Conservation (phyloP, 495 filamentous ascomycete genomes). For the Glonium stellatum region DNA sequence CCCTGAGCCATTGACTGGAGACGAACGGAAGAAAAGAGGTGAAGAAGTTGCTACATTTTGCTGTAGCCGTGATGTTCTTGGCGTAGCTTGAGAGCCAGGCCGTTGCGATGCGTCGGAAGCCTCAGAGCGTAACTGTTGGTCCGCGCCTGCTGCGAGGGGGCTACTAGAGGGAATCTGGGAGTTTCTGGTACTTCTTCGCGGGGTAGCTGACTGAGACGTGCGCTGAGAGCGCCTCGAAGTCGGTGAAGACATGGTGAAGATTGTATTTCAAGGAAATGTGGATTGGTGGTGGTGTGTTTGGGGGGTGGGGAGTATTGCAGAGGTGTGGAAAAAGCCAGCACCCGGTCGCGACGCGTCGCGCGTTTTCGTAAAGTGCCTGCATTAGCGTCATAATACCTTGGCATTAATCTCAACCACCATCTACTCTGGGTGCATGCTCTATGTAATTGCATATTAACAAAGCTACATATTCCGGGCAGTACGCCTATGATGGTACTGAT, state of each 20-base stretch:
- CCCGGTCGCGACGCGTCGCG: conserved; percentile 14
- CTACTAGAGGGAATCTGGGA: conserved; percentile 47
- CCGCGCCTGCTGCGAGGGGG: conserved; percentile 42
- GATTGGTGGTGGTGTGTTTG: conserved; percentile 3
- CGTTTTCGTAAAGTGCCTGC: conserved; percentile 16
- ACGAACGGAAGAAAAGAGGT: conserved; percentile 77
- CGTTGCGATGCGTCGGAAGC: conserved; percentile 43
- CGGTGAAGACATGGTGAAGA: conserved; percentile 52
- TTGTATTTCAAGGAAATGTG: not conserved
- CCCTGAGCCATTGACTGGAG: conserved; percentile 53
- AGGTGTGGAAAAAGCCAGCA: not conserved
- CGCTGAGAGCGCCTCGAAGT: conserved; percentile 46
- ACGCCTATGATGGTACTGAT: too few species aligned
- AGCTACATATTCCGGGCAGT: too few species aligned
- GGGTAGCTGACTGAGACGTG: conserved; percentile 51
- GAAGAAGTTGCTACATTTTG: conserved; percentile 54
- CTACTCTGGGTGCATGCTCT: too few species aligned
- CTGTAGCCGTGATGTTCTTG: conserved; percentile 24
- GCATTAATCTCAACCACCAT: not conserved
- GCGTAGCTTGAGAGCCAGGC: conserved; percentile 38
- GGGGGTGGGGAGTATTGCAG: conserved; percentile 6
- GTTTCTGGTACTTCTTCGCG: conserved; percentile 45
- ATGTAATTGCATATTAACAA: too few species aligned
- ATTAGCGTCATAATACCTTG: not conserved
- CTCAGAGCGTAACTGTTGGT: conserved; percentile 39